Evolutionary conservation across 2,329 filamentous ascomycete genomes (phyloP), one percentile per base, ranked within the genome.

Genomic region (Neonectria hederae): DNA sequence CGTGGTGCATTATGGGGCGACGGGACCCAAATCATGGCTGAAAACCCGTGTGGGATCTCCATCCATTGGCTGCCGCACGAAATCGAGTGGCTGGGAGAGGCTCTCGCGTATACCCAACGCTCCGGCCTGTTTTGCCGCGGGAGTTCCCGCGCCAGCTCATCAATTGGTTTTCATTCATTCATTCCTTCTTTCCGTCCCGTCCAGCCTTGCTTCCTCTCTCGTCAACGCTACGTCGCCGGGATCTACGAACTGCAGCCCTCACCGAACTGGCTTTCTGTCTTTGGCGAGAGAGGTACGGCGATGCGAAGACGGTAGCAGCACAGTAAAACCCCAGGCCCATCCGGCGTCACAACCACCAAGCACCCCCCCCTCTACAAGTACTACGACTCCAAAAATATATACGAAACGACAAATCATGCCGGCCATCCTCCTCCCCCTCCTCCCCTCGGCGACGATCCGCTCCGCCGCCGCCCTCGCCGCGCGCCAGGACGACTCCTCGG

Each of bases 401-500:
- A 32, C 30, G 10, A 9, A 21, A 26, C 52, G 38, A 19, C 38
- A 42, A 43, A 38, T 46, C 45, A 62, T 67, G 59, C 63, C 59
- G 51, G 59, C 46, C 48, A 56, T 61, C 48, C 69, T 62, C 35
- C 59, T 61, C 48, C 65, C 67, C 35, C 64, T 61, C 24, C 58
- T 68, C 28, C 66, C 69, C 21, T 63, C 69, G 22, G 63, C 59
- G 48, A 69, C 63, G 42, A 60, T 65, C 63, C 54, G 52, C 21
- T 38, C 35, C 21, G 38, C 22, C 59, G 40, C 30, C 45, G 62
- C 49, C 28, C 65, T 75, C 62, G 60, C 51, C 7, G 63, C 63
- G 45, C 75, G 68, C 35, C 70, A 74, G 49, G 51, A 52, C 32
- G 55, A 62, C 22, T 54, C 55, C 21, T 67, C 72, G n/a, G 35